Evolutionary conservation across 352 stramenopile species (phyloP).

Genomic region (Peronosclerospora sorghi): DNA sequence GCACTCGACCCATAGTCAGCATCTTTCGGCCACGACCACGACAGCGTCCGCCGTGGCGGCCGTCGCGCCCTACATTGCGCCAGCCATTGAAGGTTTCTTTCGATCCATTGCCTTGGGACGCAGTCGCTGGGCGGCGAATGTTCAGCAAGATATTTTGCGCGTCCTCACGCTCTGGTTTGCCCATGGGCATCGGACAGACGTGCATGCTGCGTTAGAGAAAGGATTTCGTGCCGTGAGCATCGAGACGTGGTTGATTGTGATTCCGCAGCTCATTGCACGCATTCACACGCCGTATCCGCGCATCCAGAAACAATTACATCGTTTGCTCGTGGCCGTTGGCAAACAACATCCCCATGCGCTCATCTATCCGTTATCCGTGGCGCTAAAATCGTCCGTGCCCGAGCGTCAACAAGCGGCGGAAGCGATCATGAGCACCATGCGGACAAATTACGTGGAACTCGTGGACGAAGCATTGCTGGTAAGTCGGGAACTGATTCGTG

Average conservation of each 20-base stretch:
- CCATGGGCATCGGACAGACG: conserved; percentile 88
- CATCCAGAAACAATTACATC: conserved; percentile 78
- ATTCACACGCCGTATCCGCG: conserved; percentile 57
- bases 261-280: conserved; percentile 93
- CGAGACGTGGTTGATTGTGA: conserved; percentile 97
- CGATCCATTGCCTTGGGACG: conserved; percentile 91
- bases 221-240: conserved; percentile 89
- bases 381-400: conserved; percentile 90
- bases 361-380: conserved; percentile 96
- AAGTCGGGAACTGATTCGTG: conserved; percentile 95
- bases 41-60: conserved; percentile 12
- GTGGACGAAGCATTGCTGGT: conserved; percentile 92
- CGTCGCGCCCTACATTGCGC: conserved; percentile 48
- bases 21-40: conserved; percentile 24
- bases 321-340: conserved; percentile 82
- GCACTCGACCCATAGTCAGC: conserved; percentile 51
- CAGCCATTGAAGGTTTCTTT: conserved; percentile 89
- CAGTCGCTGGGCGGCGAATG: conserved; percentile 91
- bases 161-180: conserved; percentile 97
- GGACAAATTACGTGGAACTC: conserved; percentile 87
- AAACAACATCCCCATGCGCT: conserved; percentile 95
- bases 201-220: conserved; percentile 62
- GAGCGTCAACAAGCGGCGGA: conserved; percentile 86
- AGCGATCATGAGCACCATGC: conserved; percentile 91
- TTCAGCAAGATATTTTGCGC: conserved; percentile 97